Evolutionary conservation across 2,329 filamentous ascomycete species (phyloP).

Genomic region (Colletotrichum scovillei): DNA sequence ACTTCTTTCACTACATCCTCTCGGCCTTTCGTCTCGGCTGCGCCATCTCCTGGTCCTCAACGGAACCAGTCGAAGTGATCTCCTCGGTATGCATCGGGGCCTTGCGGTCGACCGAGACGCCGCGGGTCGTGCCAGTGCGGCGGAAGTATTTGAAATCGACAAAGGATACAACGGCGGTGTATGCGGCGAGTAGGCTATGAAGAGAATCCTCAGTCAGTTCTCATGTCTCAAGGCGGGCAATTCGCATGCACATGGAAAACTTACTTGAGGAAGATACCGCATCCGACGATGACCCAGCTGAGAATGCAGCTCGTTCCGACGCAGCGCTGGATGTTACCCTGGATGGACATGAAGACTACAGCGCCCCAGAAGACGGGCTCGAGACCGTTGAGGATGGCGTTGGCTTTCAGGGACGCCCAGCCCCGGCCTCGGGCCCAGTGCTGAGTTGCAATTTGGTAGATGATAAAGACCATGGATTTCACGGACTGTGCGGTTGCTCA

Average conservation of each 20-base stretch:
- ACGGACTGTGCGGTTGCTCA: constrained; percentile 36
- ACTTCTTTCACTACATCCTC: not conserved
- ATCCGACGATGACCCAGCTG: constrained; percentile 15
- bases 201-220: not conserved
- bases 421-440: constrained; percentile 41
- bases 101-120: not conserved
- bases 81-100: not conserved
- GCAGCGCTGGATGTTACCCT: constrained; percentile 14
- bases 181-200: not conserved
- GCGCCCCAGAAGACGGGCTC: constrained; percentile 43
- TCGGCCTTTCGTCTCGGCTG: not conserved
- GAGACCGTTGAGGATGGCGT: constrained; percentile 39
- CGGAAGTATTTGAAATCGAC: constrained; percentile 4
- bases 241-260: not conserved
- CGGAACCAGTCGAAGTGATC: not conserved
- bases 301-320: constrained; percentile 9
- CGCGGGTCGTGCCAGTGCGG: constrained; percentile 3
- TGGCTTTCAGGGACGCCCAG: constrained; percentile 40
- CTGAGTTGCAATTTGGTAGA: constrained; percentile 51
- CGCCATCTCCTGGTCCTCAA: not conserved
- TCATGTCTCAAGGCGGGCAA: too few species aligned
- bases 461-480: constrained; percentile 52
- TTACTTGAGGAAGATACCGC: not conserved
- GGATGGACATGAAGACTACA: constrained; percentile 36
- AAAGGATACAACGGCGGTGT: not conserved